Evolutionary conservation across 2,329 filamentous ascomycete genomes (phyloP), one percentile per base, ranked within the genome.

Genomic region (Pyrenochaeta sp.): DNA sequence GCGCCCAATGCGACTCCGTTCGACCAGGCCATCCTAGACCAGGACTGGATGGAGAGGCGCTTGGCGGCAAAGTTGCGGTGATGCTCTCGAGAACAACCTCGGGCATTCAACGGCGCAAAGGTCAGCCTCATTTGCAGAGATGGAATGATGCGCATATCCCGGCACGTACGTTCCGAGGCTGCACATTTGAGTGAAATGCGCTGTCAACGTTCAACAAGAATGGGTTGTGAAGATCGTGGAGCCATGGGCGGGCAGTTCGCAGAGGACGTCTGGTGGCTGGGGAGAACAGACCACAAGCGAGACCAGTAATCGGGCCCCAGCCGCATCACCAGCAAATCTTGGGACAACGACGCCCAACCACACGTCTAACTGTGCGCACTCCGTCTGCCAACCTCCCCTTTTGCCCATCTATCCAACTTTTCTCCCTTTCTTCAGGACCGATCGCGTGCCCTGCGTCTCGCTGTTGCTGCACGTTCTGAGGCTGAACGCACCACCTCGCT

Each of bases 291-390:
- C 27, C 47, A 34, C 44, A 53, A 56, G 53, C 53, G 53, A 53
- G 53, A 51, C 58, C 52, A 60, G 53, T 60, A 51, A 49, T 52
- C 51, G 50, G 51, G 55, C 52, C 50, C 58, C 52, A 59, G 52
- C 54, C 49, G 17, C 37, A 44, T 34, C 31, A 34, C 4, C 55
- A 51, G 53, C 53, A 50, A 48, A 53, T 46, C 40, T 46, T 36
- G 35, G 47, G 49, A 44, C n/a, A 44, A 41, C 53, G 48, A 53
- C 44, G 59, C 59, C 57, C 59, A 62, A 61, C 57, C 55, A 56
- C 58, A 48, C 53, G 49, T 41, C 45, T 58, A 60, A 60, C 48
- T 50, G 44, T 38, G 53, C 51, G 48, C 35, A 32, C 45, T 55
- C 51, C 58, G 58, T 52, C 22, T 24, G 45, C 41, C 28, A 41